These are phyloP conservation scores for Globisporangium paddicum DNA, from an alignment of 352 stramenopile species.

Conservation along the genomic window DNA sequence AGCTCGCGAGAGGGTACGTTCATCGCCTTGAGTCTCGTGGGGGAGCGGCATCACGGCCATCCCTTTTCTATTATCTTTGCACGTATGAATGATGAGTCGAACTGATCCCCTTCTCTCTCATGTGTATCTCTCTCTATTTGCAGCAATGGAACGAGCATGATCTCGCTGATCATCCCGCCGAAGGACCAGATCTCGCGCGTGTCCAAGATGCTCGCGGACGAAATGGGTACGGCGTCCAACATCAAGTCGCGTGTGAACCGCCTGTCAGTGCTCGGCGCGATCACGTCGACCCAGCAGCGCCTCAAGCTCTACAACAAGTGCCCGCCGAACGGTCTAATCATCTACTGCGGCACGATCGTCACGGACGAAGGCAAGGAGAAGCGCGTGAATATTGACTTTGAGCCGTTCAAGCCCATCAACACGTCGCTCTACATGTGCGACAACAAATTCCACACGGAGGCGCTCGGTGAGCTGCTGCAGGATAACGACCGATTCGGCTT, in stretches of 20 bases:
- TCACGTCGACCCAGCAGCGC: slow-evolving; percentile 98
- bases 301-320: slow-evolving; percentile 99
- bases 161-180: slow-evolving; percentile 98
- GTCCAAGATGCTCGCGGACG: slow-evolving; percentile 98
- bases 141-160: slow-evolving; percentile 99
- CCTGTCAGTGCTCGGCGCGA: slow-evolving; percentile 97
- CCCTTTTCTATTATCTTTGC: slow-evolving; percentile 7
- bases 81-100: slow-evolving; percentile 1
- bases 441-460: slow-evolving; percentile 99
- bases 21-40: background rate
- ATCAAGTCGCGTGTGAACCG: slow-evolving; percentile 99
- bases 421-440: slow-evolving; percentile 99
- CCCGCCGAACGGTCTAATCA: slow-evolving; percentile 97
- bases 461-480: slow-evolving; percentile 97
- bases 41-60: background rate
- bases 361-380: slow-evolving; percentile 99
- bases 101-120: background rate
- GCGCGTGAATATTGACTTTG: slow-evolving; percentile 99
- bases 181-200: slow-evolving; percentile 98
- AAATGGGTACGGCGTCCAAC: slow-evolving; percentile 99
- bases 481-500: slow-evolving; percentile 99
- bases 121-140: slow-evolving; percentile 9
- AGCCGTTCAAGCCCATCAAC: slow-evolving; percentile 99
- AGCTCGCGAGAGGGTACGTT: slow-evolving; percentile 75
- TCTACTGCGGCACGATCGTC: slow-evolving; percentile 99